A percentile compares a stretch with the other conserved stretches of the same genome.
Conservation (phyloP, 164 flowering plant genomes). For the Berberis thunbergii region DNA sequence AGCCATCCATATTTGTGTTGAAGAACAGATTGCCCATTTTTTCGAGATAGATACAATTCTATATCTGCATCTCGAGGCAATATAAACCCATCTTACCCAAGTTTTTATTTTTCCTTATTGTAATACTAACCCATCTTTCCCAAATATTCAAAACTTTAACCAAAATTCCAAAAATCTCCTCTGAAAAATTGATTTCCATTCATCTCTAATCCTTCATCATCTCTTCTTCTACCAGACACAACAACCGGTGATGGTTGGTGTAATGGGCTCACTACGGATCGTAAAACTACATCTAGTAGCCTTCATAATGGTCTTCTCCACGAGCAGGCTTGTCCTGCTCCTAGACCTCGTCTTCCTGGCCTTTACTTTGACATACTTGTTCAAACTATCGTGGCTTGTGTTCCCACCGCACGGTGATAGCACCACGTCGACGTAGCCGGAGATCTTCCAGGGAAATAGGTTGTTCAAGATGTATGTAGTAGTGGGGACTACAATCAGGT, state of each 20-base stretch:
- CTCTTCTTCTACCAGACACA: constrained; percentile 17
- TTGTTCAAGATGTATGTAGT: constrained; percentile 56
- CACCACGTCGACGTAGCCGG: constrained; percentile 9
- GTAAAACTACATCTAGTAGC: constrained; percentile 91
- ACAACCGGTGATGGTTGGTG: constrained; percentile 24
- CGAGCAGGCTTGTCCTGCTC: constrained; percentile 83
- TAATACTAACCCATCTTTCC: too few relatives aligned
- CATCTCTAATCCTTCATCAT: not conserved
- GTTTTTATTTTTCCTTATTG: too few relatives aligned
- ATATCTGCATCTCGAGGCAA: too few relatives aligned
- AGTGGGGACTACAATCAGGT: constrained; percentile 66
- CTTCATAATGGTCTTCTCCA: constrained; percentile 93
- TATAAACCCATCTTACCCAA: too few relatives aligned
- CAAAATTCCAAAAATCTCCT: too few relatives aligned
- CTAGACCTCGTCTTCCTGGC: constrained; percentile 72
- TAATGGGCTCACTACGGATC: constrained; percentile 83
- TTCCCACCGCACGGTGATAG: constrained; percentile 43
- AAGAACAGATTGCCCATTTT: too few relatives aligned
- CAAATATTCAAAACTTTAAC: too few relatives aligned
- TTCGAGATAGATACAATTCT: too few relatives aligned
- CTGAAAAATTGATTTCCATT: too few relatives aligned
- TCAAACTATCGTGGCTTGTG: constrained; percentile 53
- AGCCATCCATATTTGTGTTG: too few relatives aligned
- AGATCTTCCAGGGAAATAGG: constrained; percentile 44
- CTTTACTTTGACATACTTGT: constrained; percentile 45